Base-by-base conservation (phyloP, 495 filamentous ascomycete species). In the Jackrogersella minutella region DNA sequence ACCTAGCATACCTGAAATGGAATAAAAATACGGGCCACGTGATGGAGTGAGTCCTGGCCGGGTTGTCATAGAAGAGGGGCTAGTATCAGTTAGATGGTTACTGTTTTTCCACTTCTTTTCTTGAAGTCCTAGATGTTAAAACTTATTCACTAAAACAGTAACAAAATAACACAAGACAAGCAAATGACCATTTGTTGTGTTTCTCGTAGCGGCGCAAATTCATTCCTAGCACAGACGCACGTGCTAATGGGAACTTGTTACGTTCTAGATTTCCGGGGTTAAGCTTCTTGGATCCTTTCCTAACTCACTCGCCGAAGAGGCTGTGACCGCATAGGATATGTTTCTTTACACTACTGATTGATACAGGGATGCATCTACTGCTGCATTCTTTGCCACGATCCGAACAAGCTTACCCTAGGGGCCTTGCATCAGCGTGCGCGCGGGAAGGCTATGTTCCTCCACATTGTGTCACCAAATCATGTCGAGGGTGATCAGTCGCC, bases 401-500 rank as follows among this genome's bases (percentile, higher is more conserved):
- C 40, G 50, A 26, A 40, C 39, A 46, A 68, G 46, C 51, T 9
- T 67, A 62, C 64, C 57, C 62, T 58, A 17, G 62, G 59, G 56
- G 46, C 46, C 64, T 68, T 68, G 64, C 64, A 68, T 55, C 63
- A 56, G 46, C 8, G 37, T 65, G 46, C 8, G 37, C 62, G 61
- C 66, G 66, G 66, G 47, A 69, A 65, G 61, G 57, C 66, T 62
- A 64, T 69, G 56, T 58, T 17, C 61, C 66, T 69, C 66, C 66
- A 43, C 66, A 69, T 53, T 46, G 39, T 43, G 34, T 33, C 24
- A 44, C 61, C 66, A 69, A 69, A 64, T 65, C 66, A 69, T 39
- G 22, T 64, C 52, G 61, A 62, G 39, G 37, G 11, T 61, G 51
- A 64, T 49, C 37, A 69, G 30, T 64, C 52, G 61, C 57, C 44